A percentile compares a stretch with the other conserved stretches of the same genome.
These are phyloP conservation scores for Cicer bijugum DNA, from an alignment of 306 rosid species.

Conservation along the genomic window DNA sequence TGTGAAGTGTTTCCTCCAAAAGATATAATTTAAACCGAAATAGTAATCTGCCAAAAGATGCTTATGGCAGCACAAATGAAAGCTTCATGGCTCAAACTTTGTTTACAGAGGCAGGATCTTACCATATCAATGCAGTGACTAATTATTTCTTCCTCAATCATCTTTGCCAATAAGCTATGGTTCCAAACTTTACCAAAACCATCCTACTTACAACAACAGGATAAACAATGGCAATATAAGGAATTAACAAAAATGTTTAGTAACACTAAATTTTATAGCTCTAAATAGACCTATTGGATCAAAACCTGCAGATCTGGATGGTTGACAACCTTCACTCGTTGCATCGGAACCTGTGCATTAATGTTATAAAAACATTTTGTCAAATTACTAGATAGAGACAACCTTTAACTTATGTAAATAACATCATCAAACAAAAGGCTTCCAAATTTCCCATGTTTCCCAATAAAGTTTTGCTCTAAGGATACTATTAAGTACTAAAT, in stretches of 20 bases:
- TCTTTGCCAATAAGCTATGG: slow-evolving; percentile 62
- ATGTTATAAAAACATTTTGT: slow-evolving; percentile 41
- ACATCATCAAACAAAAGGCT: slow-evolving; percentile 14
- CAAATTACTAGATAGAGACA: slow-evolving; percentile 29
- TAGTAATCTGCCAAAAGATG: slow-evolving; percentile 27
- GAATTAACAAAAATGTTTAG: slow-evolving; percentile 34
- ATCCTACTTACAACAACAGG: slow-evolving; percentile 60
- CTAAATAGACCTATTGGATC: slow-evolving; percentile 47
- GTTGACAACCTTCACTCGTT: slow-evolving; percentile 72
- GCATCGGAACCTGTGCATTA: slow-evolving; percentile 63
- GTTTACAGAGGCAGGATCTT: slow-evolving; percentile 43
- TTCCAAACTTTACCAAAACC: slow-evolving; percentile 87
- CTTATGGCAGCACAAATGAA: slow-evolving; percentile 36
- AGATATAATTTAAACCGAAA: slow-evolving; percentile 1
- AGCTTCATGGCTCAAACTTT: slow-evolving; percentile 13
- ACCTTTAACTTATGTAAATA: slow-evolving; percentile 6
- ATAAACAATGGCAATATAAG: slow-evolving; percentile 41
- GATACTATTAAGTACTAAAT: slow-evolving; percentile 36
- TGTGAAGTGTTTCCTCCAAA: slow-evolving; percentile 17
- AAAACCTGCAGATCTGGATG: slow-evolving; percentile 88
- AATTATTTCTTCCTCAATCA: slow-evolving; percentile 60
- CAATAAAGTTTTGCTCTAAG: neutral
- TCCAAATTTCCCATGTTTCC: slow-evolving; percentile 15
- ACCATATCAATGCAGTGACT: slow-evolving; percentile 66
- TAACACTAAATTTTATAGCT: slow-evolving; percentile 20